Conservation (phyloP, 2,329 filamentous ascomycete species). For the Paecilomyces sp. region DNA sequence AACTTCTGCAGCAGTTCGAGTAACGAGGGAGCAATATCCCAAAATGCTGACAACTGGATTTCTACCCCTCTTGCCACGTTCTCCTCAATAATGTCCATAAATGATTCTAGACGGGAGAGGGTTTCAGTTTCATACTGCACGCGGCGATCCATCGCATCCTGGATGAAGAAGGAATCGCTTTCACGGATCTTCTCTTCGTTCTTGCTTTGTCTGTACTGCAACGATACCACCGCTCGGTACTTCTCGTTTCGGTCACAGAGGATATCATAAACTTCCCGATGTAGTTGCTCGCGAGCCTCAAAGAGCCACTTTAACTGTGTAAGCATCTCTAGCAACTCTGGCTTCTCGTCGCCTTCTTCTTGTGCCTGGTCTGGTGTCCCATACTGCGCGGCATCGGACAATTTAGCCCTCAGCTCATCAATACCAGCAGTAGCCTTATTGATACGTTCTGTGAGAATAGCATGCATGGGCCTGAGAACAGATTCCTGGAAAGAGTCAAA, state of each 20-base stretch:
- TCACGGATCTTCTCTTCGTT: slow-evolving; percentile 73
- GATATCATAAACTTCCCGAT: slow-evolving; percentile 78
- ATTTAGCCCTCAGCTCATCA: slow-evolving; percentile 61
- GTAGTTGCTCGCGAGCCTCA: slow-evolving; percentile 80
- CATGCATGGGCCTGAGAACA: slow-evolving; percentile 78
- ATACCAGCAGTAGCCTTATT: slow-evolving; percentile 69
- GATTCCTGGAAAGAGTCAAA: slow-evolving; percentile 78
- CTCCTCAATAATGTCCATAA: slow-evolving; percentile 70
- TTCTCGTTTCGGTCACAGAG: slow-evolving; percentile 78
- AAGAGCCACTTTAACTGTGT: slow-evolving; percentile 97
- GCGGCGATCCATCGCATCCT: slow-evolving; percentile 67
- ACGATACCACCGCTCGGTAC: slow-evolving; percentile 75
- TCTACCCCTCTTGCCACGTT: slow-evolving; percentile 86
- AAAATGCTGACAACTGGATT: slow-evolving; percentile 86
- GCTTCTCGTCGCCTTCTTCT: slow-evolving; percentile 91
- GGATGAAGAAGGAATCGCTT: slow-evolving; percentile 73
- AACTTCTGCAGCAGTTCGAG: slow-evolving; percentile 73
- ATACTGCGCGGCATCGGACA: slow-evolving; percentile 64
- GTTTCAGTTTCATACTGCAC: slow-evolving; percentile 64
- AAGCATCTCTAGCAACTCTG: slow-evolving; percentile 87
- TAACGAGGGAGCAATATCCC: slow-evolving; percentile 89
- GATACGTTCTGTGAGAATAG: slow-evolving; percentile 70
- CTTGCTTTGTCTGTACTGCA: slow-evolving; percentile 66
- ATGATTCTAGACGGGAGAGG: slow-evolving; percentile 65
- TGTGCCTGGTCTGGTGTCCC: slow-evolving; percentile 75